Base-by-base conservation (phyloP, 371 early-diverging fungal species). In the Nematocida sp. region DNA sequence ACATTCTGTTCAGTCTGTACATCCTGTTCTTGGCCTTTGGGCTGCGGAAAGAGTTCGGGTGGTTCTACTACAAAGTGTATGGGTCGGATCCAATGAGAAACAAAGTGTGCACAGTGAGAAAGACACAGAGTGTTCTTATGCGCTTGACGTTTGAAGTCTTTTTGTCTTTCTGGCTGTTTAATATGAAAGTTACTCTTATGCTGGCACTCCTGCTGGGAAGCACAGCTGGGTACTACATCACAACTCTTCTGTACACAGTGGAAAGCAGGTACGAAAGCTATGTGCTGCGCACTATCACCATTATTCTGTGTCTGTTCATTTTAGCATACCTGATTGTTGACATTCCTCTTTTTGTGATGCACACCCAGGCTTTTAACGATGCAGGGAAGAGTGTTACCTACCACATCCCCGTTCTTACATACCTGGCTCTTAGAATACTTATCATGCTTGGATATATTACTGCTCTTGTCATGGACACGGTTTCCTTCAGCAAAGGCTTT, bases 61-160 rank as follows among this genome's bases (percentile, higher is more conserved):
- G 65, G 65, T 64, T 64, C 29, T 64, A 64, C 38, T 64, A 64
- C 41, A 64, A 64, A 38, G 27, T 53, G 29, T 64, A 52, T 31
- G 65, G 65, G 1, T 17, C 65, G 8, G 21, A 51, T 27, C 13
- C 25, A n/a, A 53, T 2, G 5, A 48, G 49, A 17, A 64, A 64
- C 53, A 48, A 15, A 23, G 13, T n/a, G 37, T 19, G 1, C 1
- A 46, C 65, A 7, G 32, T 64, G 13, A 29, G 36, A 53, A 64
- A 19, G 46, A 17, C 65, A 21, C 38, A 21, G 21, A 15, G 36
- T 21, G 49, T 41, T 5, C 27, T 64, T 29, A 51, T 36, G n/a
- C 49, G 52, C 37, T 5, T 64, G 19, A 53, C 7, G 3, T 13
- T 64, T 7, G 52, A 64, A 34, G 0, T 64, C 15, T 50, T 53